Evolutionary conservation across 2,329 filamentous ascomycete genomes (phyloP).

Genomic region (Aspergillus melleus): DNA sequence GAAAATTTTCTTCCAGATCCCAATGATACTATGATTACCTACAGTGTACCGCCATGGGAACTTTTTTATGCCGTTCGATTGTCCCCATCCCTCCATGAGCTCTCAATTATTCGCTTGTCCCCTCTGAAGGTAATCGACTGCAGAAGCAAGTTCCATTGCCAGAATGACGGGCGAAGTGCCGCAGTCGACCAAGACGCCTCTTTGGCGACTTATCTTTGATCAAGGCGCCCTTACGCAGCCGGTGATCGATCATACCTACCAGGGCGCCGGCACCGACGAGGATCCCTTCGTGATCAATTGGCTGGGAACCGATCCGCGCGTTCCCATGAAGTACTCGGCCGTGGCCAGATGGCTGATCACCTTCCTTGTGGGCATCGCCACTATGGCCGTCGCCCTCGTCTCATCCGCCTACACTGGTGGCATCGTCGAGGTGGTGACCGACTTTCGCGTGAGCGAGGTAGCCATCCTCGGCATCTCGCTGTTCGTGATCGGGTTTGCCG

Average conservation of each 20-base stretch:
- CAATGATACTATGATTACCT: too few relatives aligned
- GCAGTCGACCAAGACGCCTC: background rate
- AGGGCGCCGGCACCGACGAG: background rate
- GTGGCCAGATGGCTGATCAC: background rate
- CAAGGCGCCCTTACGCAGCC: background rate
- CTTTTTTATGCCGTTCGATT: too few relatives aligned
- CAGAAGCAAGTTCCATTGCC: too few relatives aligned
- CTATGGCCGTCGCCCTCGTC: background rate
- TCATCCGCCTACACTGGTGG: constrained; percentile 1
- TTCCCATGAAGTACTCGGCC: background rate
- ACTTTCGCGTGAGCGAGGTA: background rate
- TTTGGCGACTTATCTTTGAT: constrained; percentile 1
- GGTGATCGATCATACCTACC: background rate
- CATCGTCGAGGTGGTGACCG: background rate
- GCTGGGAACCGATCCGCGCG: background rate
- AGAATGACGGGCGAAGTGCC: too few relatives aligned
- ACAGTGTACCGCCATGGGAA: too few relatives aligned
- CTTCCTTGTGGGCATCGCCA: background rate
- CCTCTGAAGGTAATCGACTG: too few relatives aligned
- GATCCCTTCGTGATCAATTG: background rate
- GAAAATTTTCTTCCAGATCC: too few relatives aligned
- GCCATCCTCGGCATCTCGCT: background rate
- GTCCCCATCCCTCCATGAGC: too few relatives aligned
- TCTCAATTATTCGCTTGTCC: too few relatives aligned
- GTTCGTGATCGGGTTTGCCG: background rate